Evolutionary conservation across 2,329 filamentous ascomycete species (phyloP), one percentile per base, ranked within the genome.

Genomic region (Colletotrichum aenigma): DNA sequence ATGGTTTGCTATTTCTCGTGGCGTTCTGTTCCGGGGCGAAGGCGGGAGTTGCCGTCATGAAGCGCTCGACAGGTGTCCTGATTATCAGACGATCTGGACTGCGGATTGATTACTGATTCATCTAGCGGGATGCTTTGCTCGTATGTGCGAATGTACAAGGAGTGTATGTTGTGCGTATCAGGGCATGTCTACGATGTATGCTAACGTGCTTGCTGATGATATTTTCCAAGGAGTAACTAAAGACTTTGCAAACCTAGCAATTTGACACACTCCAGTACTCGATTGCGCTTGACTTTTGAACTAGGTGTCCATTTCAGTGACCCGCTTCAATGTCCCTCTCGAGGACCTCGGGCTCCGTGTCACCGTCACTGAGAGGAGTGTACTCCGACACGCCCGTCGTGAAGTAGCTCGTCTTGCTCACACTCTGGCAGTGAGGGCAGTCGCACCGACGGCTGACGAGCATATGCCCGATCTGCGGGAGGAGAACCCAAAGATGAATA

Each of bases 401-500:
- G 16, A 74, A 66, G 24, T 26, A 48, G 28, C 43, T 58, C 9
- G 62, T 26, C 48, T 70, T 74, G 48, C 43, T 24, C n/a, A 66
- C 71, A 30, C 13, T 38, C 1, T 61, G 70, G 65, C 70, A 76
- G 70, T 76, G 74, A 3, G 74, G 58, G 28, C 74, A 76, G 34
- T 52, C 66, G 30, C 74, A 76, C 34, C 38, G 69, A 9, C 64
- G 65, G 7, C 48, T 61, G 28, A 62, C 13, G 16, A 76, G 16
- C 4, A 73, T 10, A n/a, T 74, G 74, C 15, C 48, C 18, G 7
- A 71, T 21, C 28, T 76, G 70, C 9, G 69, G 56, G 67, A 88
- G 86, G 13, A 86, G 88, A 74, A 77, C 36, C 28, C 52, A 73
- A 9, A 69, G 2, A 34, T 77, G 76, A 21, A 77, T 68, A 24